Evolutionary conservation across 257 asterid species (phyloP).

Genomic region (Nicotiana tabacum): DNA sequence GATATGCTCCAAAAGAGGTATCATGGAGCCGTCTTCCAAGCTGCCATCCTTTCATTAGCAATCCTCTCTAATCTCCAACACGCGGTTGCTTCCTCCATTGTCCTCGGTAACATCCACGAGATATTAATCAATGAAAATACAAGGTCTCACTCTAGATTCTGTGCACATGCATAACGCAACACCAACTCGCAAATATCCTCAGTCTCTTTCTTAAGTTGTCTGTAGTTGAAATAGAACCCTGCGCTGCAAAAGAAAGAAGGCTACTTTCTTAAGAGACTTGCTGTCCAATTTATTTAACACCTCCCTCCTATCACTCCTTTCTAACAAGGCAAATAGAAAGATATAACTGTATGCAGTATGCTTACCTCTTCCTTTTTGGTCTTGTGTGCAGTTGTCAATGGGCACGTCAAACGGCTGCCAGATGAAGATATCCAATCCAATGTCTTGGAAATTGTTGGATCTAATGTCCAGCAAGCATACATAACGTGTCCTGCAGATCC

Average conservation of each 20-base stretch:
- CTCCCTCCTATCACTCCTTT: neutral
- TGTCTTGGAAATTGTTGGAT: constrained; percentile 74
- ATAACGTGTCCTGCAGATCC: constrained; percentile 99
- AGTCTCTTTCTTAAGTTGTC: neutral
- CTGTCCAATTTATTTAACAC: neutral
- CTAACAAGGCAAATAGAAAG: neutral
- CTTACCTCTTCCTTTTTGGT: neutral
- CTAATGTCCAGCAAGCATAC: constrained; percentile 75
- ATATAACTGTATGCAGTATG: neutral
- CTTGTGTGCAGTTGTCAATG: constrained; percentile 62
- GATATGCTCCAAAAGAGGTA: neutral
- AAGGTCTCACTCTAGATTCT: neutral
- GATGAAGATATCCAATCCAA: constrained; percentile 97
- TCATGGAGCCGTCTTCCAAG: neutral
- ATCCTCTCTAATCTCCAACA: neutral
- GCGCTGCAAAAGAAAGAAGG: neutral
- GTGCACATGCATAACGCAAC: neutral
- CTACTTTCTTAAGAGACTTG: neutral
- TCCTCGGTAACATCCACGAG: neutral
- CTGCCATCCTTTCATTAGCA: neutral
- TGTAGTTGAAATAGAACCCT: neutral
- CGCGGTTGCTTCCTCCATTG: neutral
- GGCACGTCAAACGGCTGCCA: constrained; percentile 75
- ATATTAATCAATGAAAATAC: neutral
- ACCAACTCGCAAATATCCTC: neutral